Base-by-base conservation (phyloP, 1,284 basidiomycete genomes). In the Flammula alnicola region DNA sequence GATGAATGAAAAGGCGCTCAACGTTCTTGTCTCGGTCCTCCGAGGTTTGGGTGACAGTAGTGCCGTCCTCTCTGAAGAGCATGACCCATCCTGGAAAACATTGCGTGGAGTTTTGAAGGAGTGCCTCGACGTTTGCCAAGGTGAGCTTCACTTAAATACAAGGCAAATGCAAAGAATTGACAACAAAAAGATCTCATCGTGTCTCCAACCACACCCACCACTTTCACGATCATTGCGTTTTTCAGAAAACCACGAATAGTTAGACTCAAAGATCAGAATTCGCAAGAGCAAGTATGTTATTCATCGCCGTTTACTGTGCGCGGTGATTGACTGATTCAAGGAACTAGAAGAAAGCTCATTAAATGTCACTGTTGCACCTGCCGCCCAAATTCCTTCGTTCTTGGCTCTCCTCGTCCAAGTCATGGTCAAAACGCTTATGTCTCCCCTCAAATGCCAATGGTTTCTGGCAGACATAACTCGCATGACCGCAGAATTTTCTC, bases 391-490 rank as follows among this genome's bases (percentile, higher is more conserved):
- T 4, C 69, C 77, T 10, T 61, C 73, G 3, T 72, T 88, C 44
- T 63, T 80, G 33, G 71, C 72, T 30, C 62, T 76, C 19, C 57
- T 80, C 10, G 57, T 79, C 14, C 71, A 79, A 20, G 61, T 80
- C n/a, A 56, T 78, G 10, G 63, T 72, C 29, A 69, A 66, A 41
- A 62, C 74, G 1, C 55, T 84, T 37, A 66, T 63, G 31, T 73
- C 74, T 0, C 61, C 73, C 1, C 57, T 75, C 11, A 66, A 71
- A 27, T 74, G 70, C 6, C 73, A 76, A 25, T 76, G 75, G 64
- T 78, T 82, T 47, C 65, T 83, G 3, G 60, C 63, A 11, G 79
- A 84, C 53, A 54, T 80, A 35, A 56, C 72, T 25, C 72, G 73
- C 23, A 68, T 67, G 23, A 62, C 73, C 3, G 63, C 73, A 7